Conservation (phyloP, 805 yeast genomes). For the Zygotorulaspora sp. region DNA sequence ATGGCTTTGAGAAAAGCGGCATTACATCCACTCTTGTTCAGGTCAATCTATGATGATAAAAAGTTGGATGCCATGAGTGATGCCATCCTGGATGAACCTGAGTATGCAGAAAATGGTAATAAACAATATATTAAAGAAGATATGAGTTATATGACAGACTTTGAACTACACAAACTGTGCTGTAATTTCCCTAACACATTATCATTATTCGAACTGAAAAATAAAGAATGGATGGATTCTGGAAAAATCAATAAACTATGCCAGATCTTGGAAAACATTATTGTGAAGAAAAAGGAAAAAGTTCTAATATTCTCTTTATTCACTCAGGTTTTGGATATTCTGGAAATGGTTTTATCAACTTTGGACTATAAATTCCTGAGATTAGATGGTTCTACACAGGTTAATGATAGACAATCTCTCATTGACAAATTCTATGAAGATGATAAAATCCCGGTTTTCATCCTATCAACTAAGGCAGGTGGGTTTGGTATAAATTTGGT, state of each 20-base stretch:
- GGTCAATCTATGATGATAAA: slow-evolving; percentile 56
- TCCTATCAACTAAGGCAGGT: slow-evolving; percentile 94
- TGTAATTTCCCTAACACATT: slow-evolving; percentile 65
- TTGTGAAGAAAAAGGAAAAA: slow-evolving; percentile 51
- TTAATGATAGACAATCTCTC: slow-evolving; percentile 85
- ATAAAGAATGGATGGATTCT: slow-evolving; percentile 54
- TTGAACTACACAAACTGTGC: slow-evolving; percentile 75
- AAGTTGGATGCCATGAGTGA: slow-evolving; percentile 62
- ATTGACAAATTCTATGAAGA: slow-evolving; percentile 88
- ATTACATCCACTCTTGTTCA: slow-evolving; percentile 82
- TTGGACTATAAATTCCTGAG: slow-evolving; percentile 69
- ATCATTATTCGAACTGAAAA: slow-evolving; percentile 47
- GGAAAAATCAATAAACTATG: slow-evolving; percentile 67
- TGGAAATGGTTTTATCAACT: slow-evolving; percentile 68
- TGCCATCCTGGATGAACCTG: slow-evolving; percentile 75
- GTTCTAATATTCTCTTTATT: slow-evolving; percentile 84
- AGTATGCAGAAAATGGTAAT: slow-evolving; percentile 69
- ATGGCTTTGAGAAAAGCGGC: slow-evolving; percentile 92
- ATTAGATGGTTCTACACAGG: slow-evolving; percentile 90
- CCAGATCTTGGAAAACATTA: slow-evolving; percentile 53
- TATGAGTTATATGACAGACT: slow-evolving; percentile 92
- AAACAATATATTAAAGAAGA: slow-evolving; percentile 78
- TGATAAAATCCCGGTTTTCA: slow-evolving; percentile 72
- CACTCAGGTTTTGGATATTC: slow-evolving; percentile 85
- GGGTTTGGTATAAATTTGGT: slow-evolving; percentile 97